A percentile compares a stretch with the other conserved stretches of the same genome.
phyloP scores from a whole-genome alignment of 257 asterid species.

The Sherardia arvensis region DNA sequence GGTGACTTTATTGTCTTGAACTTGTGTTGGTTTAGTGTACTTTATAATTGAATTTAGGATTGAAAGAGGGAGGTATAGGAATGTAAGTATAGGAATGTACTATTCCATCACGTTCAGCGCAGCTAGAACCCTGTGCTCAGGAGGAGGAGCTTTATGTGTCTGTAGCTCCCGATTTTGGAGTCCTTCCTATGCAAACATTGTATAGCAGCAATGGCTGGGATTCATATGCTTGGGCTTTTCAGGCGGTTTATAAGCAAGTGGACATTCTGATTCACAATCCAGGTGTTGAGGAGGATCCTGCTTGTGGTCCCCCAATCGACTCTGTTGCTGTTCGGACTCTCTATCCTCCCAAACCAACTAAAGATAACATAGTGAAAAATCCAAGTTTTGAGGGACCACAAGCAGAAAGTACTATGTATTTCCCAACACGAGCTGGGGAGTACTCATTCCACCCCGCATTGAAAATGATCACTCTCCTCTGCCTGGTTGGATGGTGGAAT shows the following conservation, averaged over 20 bases:
- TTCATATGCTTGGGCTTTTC: constrained; percentile 84
- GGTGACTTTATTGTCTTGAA: background rate
- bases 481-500: constrained; percentile 95
- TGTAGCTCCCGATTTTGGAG: constrained; percentile 70
- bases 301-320: constrained; percentile 91
- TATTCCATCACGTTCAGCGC: constrained; percentile 85
- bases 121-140: constrained; percentile 88
- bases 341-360: constrained; percentile 74
- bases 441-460: constrained; percentile 78
- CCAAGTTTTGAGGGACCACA: constrained; percentile 92
- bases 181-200: constrained; percentile 71
- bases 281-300: constrained; percentile 88
- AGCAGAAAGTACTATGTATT: too few relatives aligned
- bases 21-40: background rate
- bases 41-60: background rate
- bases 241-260: constrained; percentile 24
- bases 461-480: constrained; percentile 87
- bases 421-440: constrained; percentile 91
- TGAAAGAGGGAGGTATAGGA: too few relatives aligned
- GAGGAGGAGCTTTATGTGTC: constrained; percentile 70
- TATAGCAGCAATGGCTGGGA: constrained; percentile 95
- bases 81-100: constrained; percentile 68
- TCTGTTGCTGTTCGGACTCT: constrained; percentile 61
- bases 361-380: constrained; percentile 62
- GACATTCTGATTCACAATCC: constrained; percentile 76